A percentile compares a stretch with the other conserved stretches of the same genome.
Evolutionary conservation across 148 eudicot species (phyloP).

Genomic region (Bassia scoparia): DNA sequence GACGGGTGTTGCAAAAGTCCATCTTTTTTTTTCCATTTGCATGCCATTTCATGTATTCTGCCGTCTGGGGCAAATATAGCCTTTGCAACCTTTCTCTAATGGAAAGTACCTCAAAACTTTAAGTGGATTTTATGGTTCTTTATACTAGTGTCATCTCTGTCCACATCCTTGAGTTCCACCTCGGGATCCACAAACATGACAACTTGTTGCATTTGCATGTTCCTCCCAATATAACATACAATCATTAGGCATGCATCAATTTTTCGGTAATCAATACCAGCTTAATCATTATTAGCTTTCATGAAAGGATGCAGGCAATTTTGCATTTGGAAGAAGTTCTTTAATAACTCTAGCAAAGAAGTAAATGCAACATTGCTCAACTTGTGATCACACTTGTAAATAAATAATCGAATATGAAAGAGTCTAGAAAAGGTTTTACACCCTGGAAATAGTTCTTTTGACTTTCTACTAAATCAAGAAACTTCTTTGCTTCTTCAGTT

Average conservation of each 20-base stretch:
- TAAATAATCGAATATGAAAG: not conserved
- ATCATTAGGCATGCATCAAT: not conserved
- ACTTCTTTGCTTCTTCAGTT: not conserved
- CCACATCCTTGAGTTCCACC: not conserved
- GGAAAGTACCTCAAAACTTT: constrained; percentile 2
- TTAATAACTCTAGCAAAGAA: too few relatives aligned
- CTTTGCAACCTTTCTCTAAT: too few relatives aligned
- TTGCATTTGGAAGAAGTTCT: too few relatives aligned
- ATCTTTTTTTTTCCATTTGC: not conserved
- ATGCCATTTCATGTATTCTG: not conserved
- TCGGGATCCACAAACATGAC: constrained; percentile 5
- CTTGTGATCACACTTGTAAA: too few relatives aligned
- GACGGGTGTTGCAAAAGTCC: too few relatives aligned
- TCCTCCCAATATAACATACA: constrained; percentile 7
- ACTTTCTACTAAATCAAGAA: not conserved
- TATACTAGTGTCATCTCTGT: not conserved
- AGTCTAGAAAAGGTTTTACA: not conserved
- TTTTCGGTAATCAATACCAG: not conserved
- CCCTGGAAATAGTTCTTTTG: not conserved
- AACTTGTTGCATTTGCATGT: not conserved
- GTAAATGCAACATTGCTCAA: too few relatives aligned
- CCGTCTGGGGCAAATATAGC: too few relatives aligned
- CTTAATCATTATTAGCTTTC: too few relatives aligned
- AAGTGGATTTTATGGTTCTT: not conserved
- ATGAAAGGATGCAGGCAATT: too few relatives aligned